Evolutionary conservation across 768 basidiomycete species (phyloP).

Genomic region (Amanita polypyramis): DNA sequence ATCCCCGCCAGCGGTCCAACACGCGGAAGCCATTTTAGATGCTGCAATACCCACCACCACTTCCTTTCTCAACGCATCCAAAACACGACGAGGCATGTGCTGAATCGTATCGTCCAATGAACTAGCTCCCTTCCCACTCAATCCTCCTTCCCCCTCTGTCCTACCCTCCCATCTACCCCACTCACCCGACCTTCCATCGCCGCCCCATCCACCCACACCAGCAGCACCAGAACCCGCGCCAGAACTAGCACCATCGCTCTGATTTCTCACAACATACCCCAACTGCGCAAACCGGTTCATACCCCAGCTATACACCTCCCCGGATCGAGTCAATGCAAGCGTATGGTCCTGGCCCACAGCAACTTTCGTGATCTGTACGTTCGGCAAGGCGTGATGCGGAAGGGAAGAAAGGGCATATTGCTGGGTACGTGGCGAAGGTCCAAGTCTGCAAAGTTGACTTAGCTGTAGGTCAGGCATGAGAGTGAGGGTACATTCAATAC

Average conservation of each 20-base stretch:
- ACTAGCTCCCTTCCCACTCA: not conserved
- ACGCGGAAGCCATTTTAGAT: slow-evolving; percentile 77
- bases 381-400: slow-evolving; percentile 31
- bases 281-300: slow-evolving; percentile 83
- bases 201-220: not conserved
- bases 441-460: slow-evolving; percentile 31
- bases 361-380: slow-evolving; percentile 41
- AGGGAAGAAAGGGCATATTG: slow-evolving; percentile 64
- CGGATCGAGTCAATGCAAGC: slow-evolving; percentile 66
- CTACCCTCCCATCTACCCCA: not conserved
- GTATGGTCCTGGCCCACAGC: slow-evolving; percentile 95
- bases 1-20: slow-evolving; percentile 58
- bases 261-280: slow-evolving; percentile 59
- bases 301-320: slow-evolving; percentile 88
- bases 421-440: slow-evolving; percentile 32
- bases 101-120: slow-evolving; percentile 66
- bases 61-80: slow-evolving; percentile 70
- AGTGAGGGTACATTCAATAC: slow-evolving; percentile 11
- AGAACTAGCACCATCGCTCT: not conserved
- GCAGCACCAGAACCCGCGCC: not conserved
- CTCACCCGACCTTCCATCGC: not conserved
- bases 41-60: slow-evolving; percentile 75
- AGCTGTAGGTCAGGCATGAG: not conserved
- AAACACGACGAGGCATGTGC: slow-evolving; percentile 60
- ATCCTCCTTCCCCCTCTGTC: not conserved